Evolutionary conservation across 495 filamentous ascomycete genomes (phyloP).

Genomic region (Lophium mytilinum): DNA sequence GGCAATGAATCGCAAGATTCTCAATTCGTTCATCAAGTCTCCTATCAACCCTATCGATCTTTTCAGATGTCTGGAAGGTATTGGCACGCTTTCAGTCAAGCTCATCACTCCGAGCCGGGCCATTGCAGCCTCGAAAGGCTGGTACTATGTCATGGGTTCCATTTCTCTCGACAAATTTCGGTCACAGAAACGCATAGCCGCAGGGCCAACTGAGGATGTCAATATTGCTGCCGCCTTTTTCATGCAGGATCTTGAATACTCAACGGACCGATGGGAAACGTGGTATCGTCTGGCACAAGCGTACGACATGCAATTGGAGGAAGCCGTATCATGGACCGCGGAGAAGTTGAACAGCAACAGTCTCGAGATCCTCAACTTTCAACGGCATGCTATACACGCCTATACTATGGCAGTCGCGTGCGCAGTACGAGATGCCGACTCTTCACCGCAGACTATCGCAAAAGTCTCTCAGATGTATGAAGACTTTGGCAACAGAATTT

Average conservation of each 20-base stretch:
- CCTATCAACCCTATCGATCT: constrained; percentile 78
- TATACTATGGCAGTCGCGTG: constrained; percentile 84
- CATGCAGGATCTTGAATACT: constrained; percentile 77
- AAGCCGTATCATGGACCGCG: constrained; percentile 86
- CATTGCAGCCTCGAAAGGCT: constrained; percentile 68
- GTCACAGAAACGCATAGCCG: constrained; percentile 68
- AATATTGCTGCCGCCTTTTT: constrained; percentile 77
- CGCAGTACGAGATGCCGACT: constrained; percentile 54
- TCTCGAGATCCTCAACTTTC: constrained; percentile 61
- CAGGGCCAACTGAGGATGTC: constrained; percentile 75
- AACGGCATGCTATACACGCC: constrained; percentile 82
- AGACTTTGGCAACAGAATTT: constrained; percentile 84
- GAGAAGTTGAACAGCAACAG: constrained; percentile 89
- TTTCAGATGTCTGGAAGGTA: constrained; percentile 67
- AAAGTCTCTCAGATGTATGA: constrained; percentile 77
- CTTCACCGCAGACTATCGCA: constrained; percentile 51
- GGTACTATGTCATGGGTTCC: constrained; percentile 88
- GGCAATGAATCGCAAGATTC: constrained; percentile 63
- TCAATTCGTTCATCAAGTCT: constrained; percentile 66
- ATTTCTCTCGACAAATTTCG: constrained; percentile 82
- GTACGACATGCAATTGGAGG: constrained; percentile 85
- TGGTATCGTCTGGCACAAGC: constrained; percentile 93
- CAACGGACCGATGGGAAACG: constrained; percentile 80
- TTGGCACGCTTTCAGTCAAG: constrained; percentile 52
- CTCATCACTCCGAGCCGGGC: constrained; percentile 45